Base-by-base conservation (phyloP, 2,329 filamentous ascomycete species). In the Dactylella cylindrospora region DNA sequence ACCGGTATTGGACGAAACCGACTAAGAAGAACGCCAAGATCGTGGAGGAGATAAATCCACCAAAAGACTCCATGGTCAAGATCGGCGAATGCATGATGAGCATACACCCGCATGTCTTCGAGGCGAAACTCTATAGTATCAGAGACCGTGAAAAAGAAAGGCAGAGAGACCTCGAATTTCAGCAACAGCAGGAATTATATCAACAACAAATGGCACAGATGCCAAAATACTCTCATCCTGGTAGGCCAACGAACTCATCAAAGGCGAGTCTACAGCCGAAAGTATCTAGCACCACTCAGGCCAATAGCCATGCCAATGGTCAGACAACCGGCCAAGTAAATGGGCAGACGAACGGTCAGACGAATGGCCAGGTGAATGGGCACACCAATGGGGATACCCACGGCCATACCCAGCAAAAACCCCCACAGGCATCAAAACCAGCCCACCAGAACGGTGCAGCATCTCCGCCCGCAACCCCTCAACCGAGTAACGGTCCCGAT, bases 31-130 rank as follows among this genome's bases (percentile, higher is more conserved):
- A 68, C 22, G 45, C 65, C 26, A 82, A 84, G 35, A 79, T 80
- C 2, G 72, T 82, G 19, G 78, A 79, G 50, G 83, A 84, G 67
- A 80, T 84, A 45, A 86, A 87, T 68, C 84, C 84, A 1, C 74
- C 83, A 64, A 83, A 86, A 72, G 80, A 88, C 38, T 83, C 79
- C 64, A 88, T 89, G 83, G 76, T 79, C 66, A 86, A 84, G 71
- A 79, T 88, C 17, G 88, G 88, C 67, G 80, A 80, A 67, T 83
- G 87, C 64, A 83, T 83, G 26, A 82, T 94, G 64, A 85, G 82
- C 17, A 82, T 90, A 60, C 88, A 90, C 71, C 88, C 88, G 36
- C 86, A 93, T 70, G 80, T 86, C 35, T 82, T 93, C 67, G 85
- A 90, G 66, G 86, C 86, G 12, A 84, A 80, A 39, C 81, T 90